Base-by-base conservation (phyloP, 208 protist genomes). In the Tritrichomonas musculus region DNA sequence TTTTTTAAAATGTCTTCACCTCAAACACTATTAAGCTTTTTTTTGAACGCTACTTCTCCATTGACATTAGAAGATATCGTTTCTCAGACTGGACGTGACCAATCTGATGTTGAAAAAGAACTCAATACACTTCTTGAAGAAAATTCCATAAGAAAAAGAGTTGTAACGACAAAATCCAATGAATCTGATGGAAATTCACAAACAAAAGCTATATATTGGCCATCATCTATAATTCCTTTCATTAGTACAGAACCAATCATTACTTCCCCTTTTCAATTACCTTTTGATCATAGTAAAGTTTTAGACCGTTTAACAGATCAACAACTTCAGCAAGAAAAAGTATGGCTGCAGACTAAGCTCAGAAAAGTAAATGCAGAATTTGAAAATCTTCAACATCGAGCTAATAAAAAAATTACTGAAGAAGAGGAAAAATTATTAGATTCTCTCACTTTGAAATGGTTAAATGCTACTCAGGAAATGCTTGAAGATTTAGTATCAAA, bases 341-440 rank as follows among this genome's bases (percentile, higher is more conserved):
- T 57, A 57, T 57, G 77, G 47, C 77, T 88, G 2, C 77, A 88
- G 30, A 88, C 47, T 20, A 44, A 53, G 13, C 47, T 88, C 25
- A 0, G 77, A 88, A 88, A 88, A 39, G 8, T 88, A 13, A 88
- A 88, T 57, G 53, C 77, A 53, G 77, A 88, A 57, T 88, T 41
- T 39, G 77, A 88, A 88, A 88, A 88, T 57, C 47, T 88, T 55
- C 8, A 20, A 39, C 77, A 88, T 88, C n/a, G 13, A 33, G 44
- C 77, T 33, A 88, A 88, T 39, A 44, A 33, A 3, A 88, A 88
- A 57, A 33, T 88, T 57, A 39, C 77, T 2, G 47, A 25, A 30
- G 41, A 49, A 14, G 47, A 57, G 0, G 77, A 88, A 36, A 57
- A 53, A 57, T 20, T 47, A 22, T n/a, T 88, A 22, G 77, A 88